Evolutionary conservation across 2,329 filamentous ascomycete species (phyloP).

Genomic region (Trichoderma hamatum): DNA sequence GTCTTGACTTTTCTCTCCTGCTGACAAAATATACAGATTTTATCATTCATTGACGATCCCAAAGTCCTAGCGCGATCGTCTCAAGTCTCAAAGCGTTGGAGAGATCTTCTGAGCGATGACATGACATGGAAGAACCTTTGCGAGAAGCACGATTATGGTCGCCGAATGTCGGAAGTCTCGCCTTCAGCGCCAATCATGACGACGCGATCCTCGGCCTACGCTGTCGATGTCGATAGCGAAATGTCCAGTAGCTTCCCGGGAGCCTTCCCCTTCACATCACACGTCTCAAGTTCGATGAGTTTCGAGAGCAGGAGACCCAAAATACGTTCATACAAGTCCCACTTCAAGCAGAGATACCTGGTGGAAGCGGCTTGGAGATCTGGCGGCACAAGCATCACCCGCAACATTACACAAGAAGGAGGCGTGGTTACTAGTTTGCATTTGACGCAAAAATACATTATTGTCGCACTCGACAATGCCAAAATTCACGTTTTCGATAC

Average conservation of each 20-base stretch:
- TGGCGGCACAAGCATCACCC: constrained; percentile 79
- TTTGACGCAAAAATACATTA: constrained; percentile 92
- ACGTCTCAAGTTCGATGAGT: constrained; percentile 52
- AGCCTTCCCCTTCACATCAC: constrained; percentile 42
- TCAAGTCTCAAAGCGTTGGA: constrained; percentile 94
- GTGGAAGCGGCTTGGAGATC: constrained; percentile 97
- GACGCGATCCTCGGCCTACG: constrained; percentile 39
- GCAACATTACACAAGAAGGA: constrained; percentile 93
- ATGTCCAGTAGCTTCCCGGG: constrained; percentile 50
- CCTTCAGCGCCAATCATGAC: constrained; percentile 39
- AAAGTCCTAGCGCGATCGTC: constrained; percentile 91
- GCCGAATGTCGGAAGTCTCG: constrained; percentile 57
- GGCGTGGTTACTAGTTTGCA: constrained; percentile 96
- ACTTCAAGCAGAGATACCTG: constrained; percentile 97
- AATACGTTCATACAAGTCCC: constrained; percentile 85
- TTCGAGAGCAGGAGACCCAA: constrained; percentile 64
- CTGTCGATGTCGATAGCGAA: constrained; percentile 40
- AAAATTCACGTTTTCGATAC: constrained; percentile 98
- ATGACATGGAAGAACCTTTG: constrained; percentile 98
- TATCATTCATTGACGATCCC: constrained; percentile 96
- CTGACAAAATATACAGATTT: constrained; percentile 61
- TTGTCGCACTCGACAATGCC: constrained; percentile 95
- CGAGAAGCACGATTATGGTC: constrained; percentile 88
- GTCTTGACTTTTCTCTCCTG: neutral
- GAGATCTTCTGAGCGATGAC: constrained; percentile 90